A percentile compares a stretch with the other conserved stretches of the same genome.
phyloP scores from a whole-genome alignment of 768 basidiomycete species.

The Mycena capillaripes region DNA sequence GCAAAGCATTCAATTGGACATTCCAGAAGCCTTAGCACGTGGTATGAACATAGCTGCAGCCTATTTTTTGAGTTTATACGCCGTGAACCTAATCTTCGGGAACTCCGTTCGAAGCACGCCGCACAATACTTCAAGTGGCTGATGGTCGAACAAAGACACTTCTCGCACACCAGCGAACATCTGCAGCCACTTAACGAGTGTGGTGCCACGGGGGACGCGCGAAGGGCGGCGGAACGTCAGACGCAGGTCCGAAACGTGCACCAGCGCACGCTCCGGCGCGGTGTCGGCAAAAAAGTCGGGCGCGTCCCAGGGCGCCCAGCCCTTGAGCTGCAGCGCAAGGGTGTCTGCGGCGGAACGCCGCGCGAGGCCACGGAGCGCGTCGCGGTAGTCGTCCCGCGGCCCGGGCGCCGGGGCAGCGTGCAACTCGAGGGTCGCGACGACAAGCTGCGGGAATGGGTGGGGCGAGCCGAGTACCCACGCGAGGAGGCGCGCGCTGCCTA shows the following conservation, averaged over 20 bases:
- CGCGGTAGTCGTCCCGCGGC: not conserved
- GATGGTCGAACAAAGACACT: not conserved
- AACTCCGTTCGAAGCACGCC: not conserved
- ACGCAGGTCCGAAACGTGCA: not conserved
- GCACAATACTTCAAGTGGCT: not conserved
- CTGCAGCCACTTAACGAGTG: not conserved
- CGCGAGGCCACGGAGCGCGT: not conserved
- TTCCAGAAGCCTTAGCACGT: too few species aligned
- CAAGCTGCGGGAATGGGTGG: constrained; percentile 4
- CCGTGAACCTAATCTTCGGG: not conserved
- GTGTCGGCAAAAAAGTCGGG: not conserved
- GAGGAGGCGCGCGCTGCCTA: not conserved
- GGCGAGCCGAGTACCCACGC: constrained; percentile 6
- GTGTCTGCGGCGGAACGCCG: not conserved
- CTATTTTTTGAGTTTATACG: not conserved
- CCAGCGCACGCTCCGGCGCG: not conserved
- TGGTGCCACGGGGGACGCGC: not conserved
- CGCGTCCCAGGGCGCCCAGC: constrained; percentile 6
- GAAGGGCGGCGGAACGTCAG: not conserved
- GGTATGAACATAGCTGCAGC: too few species aligned
- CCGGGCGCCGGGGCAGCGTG: not conserved
- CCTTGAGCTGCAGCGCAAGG: not conserved
- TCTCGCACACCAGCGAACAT: not conserved
- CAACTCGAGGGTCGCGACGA: not conserved
- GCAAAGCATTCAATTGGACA: too few species aligned